A percentile compares a stretch with the other conserved stretches of the same genome.
Evolutionary conservation across 2,329 filamentous ascomycete genomes (phyloP).

Genomic region (Torrubiellomyces zombiae): DNA sequence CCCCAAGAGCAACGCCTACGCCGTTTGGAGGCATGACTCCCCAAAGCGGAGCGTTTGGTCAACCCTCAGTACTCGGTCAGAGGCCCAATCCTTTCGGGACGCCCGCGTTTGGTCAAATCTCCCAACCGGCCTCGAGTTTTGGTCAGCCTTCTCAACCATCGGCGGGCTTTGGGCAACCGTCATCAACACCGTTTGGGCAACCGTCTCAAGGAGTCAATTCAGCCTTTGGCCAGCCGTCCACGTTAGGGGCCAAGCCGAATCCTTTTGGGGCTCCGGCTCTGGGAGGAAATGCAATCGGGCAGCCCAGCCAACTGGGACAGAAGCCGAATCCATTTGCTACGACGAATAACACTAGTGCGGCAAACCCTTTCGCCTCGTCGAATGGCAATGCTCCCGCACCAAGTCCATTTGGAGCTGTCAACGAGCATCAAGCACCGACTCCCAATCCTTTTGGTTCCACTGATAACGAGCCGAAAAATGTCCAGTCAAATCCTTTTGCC

Average conservation of each 20-base stretch:
- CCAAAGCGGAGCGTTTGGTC: constrained; percentile 18
- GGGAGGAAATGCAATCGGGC: constrained; percentile 16
- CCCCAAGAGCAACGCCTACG: constrained; percentile 7
- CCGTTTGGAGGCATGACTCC: constrained; percentile 15
- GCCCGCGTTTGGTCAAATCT: constrained; percentile 18
- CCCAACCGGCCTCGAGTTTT: constrained; percentile 13
- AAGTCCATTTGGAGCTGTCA: constrained; percentile 10
- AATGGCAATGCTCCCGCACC: constrained; percentile 4
- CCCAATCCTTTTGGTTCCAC: constrained; percentile 13
- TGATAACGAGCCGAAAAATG: not conserved
- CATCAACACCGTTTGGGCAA: constrained; percentile 24
- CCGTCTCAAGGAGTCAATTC: constrained; percentile 17
- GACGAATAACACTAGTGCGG: too few species aligned
- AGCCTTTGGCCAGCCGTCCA: constrained; percentile 27
- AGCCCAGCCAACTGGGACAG: constrained; percentile 18
- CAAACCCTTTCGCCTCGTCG: too few species aligned
- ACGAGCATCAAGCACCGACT: constrained; percentile 7
- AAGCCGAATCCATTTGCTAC: constrained; percentile 21
- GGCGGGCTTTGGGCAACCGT: constrained; percentile 26
- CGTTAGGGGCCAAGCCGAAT: constrained; percentile 15
- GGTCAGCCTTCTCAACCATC: constrained; percentile 9
- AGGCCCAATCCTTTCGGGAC: constrained; percentile 19
- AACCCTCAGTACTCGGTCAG: constrained; percentile 16
- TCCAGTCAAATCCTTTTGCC: constrained; percentile 5
- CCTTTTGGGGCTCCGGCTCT: constrained; percentile 18